A percentile compares a stretch with the other conserved stretches of the same genome.
phyloP scores from a whole-genome alignment of 495 filamentous ascomycete species.

The Aspergillus nidulans region DNA sequence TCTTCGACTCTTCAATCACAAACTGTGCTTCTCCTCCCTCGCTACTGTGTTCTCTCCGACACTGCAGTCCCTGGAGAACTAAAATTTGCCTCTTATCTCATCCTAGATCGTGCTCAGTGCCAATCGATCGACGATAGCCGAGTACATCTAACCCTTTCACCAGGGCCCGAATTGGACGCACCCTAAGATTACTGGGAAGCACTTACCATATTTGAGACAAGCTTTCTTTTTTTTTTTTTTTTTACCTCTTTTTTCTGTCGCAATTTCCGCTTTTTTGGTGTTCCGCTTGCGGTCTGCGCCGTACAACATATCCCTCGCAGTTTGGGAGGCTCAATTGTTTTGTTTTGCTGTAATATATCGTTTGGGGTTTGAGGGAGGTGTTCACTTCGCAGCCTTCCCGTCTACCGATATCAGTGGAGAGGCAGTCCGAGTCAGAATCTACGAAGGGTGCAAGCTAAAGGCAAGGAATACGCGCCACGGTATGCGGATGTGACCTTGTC shows the following conservation, averaged over 20 bases:
- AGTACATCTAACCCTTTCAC: conserved; percentile 3
- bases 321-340: conserved; percentile 9
- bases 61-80: conserved; percentile 31
- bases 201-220: conserved; percentile 7
- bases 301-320: conserved; percentile 1
- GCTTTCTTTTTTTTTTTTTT: conserved; percentile 2
- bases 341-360: conserved; percentile 19
- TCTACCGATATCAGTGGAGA: not conserved
- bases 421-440: conserved; percentile 2
- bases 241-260: conserved; percentile 1
- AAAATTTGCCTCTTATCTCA: conserved; percentile 12
- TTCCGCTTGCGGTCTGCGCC: not conserved
- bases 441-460: not conserved
- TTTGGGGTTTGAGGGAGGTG: conserved; percentile 13
- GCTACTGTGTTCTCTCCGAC: conserved; percentile 9
- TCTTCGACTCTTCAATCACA: conserved; percentile 18
- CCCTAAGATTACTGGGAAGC: conserved; percentile 5
- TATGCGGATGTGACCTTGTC: conserved; percentile 7
- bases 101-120: not conserved
- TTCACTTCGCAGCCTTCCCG: conserved; percentile 3
- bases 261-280: not conserved
- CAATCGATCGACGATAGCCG: not conserved
- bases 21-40: conserved; percentile 16
- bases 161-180: not conserved
- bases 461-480: not conserved